Percentiles rank a stretch among this genome's conserved stretches.
These are phyloP conservation scores for Penicillium sp. DNA, from an alignment of 2,329 filamentous ascomycete species.

Conservation along the genomic window DNA sequence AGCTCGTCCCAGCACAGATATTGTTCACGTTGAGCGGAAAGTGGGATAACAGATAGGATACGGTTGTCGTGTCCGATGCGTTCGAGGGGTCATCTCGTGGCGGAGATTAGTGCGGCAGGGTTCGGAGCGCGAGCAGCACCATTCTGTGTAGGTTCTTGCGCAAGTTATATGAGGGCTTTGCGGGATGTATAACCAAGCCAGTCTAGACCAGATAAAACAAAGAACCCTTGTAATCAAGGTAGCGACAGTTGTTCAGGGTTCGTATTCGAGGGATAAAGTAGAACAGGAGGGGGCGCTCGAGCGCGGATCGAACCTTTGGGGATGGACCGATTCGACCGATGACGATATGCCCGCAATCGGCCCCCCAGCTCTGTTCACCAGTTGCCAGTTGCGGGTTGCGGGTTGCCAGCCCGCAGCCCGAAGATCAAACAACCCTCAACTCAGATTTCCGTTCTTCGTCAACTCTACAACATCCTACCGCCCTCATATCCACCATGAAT, in stretches of 20 bases:
- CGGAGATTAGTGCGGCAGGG: conserved; percentile 14
- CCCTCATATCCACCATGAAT: conserved; percentile 28
- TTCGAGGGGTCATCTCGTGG: conserved; percentile 14
- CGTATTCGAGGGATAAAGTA: neutral
- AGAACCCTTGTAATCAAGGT: neutral
- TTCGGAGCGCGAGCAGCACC: conserved; percentile 7
- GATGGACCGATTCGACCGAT: neutral
- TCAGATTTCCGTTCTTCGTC: neutral
- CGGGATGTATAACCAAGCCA: neutral
- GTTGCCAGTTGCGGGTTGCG: neutral
- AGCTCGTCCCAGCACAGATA: neutral
- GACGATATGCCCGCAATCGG: conserved; percentile 13
- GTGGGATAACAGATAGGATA: neutral
- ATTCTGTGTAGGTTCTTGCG: neutral
- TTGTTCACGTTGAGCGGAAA: neutral
- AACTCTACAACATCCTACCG: neutral
- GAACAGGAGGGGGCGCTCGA: neutral
- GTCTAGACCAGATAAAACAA: neutral
- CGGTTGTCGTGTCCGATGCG: conserved; percentile 8
- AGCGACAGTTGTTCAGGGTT: neutral
- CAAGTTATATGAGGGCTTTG: neutral
- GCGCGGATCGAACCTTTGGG: neutral
- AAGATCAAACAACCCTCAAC: neutral
- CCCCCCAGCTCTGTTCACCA: conserved; percentile 1
- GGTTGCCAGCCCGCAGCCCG: neutral